Base-by-base conservation (phyloP, 2,329 filamentous ascomycete genomes). In the Elsinoe necatrix region DNA sequence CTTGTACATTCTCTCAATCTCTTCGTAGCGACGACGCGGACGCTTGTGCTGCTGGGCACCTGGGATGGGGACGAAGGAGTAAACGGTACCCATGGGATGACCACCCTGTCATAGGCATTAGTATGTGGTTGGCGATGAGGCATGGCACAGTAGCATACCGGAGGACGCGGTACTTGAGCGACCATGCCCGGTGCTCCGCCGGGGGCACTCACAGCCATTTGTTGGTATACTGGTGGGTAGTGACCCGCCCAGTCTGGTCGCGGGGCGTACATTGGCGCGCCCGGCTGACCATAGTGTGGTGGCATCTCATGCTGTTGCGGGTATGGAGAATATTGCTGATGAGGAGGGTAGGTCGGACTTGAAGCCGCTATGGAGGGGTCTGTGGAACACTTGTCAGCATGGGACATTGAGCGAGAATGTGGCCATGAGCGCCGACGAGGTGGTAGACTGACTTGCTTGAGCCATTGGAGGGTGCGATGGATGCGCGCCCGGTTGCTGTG, bases 1-100 rank as follows among this genome's bases (percentile, higher is more conserved):
- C 73, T 97, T 97, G 78, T 98, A 97, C 93, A 98, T 97, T 68
- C 93, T 85, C 76, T 98, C 93, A 65, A 98, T 98, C 71, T 98
- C 93, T 73, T 98, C 93, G 66, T 96, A 98, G 55, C 93, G 83
- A 66, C 93, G 80, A 62, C 93, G 83, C 11, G 93, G 93, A 58
- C 93, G 84, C 77, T 98, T 98, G 72, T 97, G 92, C 70, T 98
- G 93, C 69, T 96, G 91, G 11, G 92, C 89, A 61, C 93, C 93
- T 1, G 93, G 93, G 66, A 97, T 97, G 0, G 93, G 92, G 29
- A 97, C 93, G 68, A 98, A 97, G 0, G 91, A 96, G 71, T 97
- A 97, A 39, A 98, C 92, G 80, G 96, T 80, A n/a, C 75, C 80
- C 35, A 81, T 68, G 64, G 71, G 76, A 64, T 80, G 79, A 51